phyloP scores from a whole-genome alignment of 495 filamentous ascomycete species.

The Amniculicola lignicola region DNA sequence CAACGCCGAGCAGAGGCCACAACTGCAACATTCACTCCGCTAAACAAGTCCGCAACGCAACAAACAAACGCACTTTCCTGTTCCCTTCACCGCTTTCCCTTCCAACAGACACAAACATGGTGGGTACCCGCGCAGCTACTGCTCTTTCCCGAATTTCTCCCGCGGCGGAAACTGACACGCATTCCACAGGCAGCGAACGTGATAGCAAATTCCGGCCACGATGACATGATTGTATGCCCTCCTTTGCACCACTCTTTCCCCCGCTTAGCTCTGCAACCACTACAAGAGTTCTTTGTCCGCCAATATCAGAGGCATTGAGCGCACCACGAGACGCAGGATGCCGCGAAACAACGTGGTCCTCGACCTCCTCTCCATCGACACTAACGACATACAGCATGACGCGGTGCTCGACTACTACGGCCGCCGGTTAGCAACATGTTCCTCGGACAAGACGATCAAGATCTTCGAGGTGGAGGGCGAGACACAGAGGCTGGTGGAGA shows the following conservation, averaged over 20 bases:
- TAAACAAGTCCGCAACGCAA: too few species aligned
- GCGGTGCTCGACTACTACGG: constrained; percentile 98
- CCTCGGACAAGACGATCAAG: constrained; percentile 97
- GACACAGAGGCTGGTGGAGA: constrained; percentile 84
- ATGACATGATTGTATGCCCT: constrained; percentile 97
- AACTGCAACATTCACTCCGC: too few species aligned
- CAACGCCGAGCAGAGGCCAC: too few species aligned
- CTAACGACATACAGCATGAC: constrained; percentile 68
- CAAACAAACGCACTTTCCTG: too few species aligned
- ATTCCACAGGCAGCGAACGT: constrained; percentile 72
- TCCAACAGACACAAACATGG: too few species aligned
- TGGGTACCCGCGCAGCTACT: too few species aligned
- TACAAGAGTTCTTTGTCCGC: not conserved
- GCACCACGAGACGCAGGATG: constrained; percentile 1
- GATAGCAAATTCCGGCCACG: constrained; percentile 87
- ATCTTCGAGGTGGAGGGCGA: constrained; percentile 98
- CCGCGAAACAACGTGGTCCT: not conserved
- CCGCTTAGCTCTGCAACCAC: not conserved
- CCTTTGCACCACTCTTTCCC: not conserved
- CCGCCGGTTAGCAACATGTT: constrained; percentile 92
- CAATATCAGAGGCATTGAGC: too few species aligned
- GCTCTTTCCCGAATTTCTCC: not conserved
- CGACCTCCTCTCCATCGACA: constrained; percentile 24
- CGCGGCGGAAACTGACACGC: not conserved
- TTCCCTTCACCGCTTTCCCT: too few species aligned